Evolutionary conservation across 1,139 yeast species (phyloP).

Genomic region (Saccharomycopsis hybrid): DNA sequence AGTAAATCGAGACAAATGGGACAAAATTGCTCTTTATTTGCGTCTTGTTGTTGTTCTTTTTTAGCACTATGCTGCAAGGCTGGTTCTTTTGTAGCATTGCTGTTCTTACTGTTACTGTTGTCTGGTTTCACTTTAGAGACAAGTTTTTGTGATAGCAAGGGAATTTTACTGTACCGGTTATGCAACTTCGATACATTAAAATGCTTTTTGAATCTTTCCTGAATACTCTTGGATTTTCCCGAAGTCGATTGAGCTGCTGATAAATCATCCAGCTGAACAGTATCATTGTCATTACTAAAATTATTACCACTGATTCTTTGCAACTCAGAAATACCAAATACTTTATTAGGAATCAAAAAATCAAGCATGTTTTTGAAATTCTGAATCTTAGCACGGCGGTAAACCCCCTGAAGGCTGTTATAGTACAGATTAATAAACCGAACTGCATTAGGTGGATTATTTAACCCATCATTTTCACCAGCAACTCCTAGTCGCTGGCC

Average conservation of each 20-base stretch:
- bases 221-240: too few relatives aligned
- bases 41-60: background rate
- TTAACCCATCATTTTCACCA: background rate
- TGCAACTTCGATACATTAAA: background rate
- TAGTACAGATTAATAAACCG: background rate
- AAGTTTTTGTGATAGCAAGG: too few relatives aligned
- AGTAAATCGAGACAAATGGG: constrained; percentile 7
- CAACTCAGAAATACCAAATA: background rate
- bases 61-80: background rate
- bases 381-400: background rate
- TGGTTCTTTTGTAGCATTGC: background rate
- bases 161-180: background rate
- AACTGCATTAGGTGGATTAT: too few relatives aligned
- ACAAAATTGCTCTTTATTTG: constrained; percentile 1
- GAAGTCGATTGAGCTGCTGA: too few relatives aligned
- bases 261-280: too few relatives aligned
- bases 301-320: too few relatives aligned
- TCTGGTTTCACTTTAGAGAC: too few relatives aligned
- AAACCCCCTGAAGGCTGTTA: background rate
- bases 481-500: background rate
- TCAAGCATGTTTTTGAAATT: too few relatives aligned
- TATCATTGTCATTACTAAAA: too few relatives aligned
- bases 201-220: background rate
- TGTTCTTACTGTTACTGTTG: too few relatives aligned
- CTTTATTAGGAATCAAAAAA: background rate